Evolutionary conservation across 257 asterid species (phyloP), one percentile per base, ranked within the genome.

Genomic region (Nicotiana paniculata): DNA sequence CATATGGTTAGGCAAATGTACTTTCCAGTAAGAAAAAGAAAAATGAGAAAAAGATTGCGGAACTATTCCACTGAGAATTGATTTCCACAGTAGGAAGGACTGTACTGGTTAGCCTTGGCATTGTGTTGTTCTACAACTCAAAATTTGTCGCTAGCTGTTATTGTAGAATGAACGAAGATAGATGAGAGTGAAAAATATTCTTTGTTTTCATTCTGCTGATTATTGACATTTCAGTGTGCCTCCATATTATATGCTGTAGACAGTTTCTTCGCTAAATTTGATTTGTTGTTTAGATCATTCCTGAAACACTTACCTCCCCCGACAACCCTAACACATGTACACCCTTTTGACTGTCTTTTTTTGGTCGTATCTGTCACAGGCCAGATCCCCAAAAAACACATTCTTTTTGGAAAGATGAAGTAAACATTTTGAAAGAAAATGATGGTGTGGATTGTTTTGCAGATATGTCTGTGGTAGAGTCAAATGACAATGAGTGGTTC

Each of bases 401-500:
- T 46, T 21, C 10, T 24, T 72, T 35, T 46, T 43, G 79, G 37
- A 26, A 48, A 39, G 37, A 18, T 21, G 37, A 43, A 70, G 57
- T 70, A 39, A 11, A 12, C 35, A 5, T 70, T 74, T 48, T 3
- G 24, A 24, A 74, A 74, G 62, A 51, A 24, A 51, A 51, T 75
- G 28, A 51, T 46, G 2, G 28, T 6, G 46, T 48, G 63, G 37
- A 51, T 51, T 51, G 24, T 24, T 51, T 51, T 93, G 90, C 97
- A 96, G 99, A 85, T 90, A 46, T 92, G 91, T 96, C 99, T 17
- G 89, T 88, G 83, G 82, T 96, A 26, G 90, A 91, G 81, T 93
- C 99, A 0, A 21, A 82, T 55, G 99, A 96, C 89, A 90, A 96
- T 5, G 98, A 96, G 84, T 96, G 99, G 99, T 93, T 96, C 93